Evolutionary conservation across 495 filamentous ascomycete genomes (phyloP).

Genomic region (Trichoderma asperelloides): DNA sequence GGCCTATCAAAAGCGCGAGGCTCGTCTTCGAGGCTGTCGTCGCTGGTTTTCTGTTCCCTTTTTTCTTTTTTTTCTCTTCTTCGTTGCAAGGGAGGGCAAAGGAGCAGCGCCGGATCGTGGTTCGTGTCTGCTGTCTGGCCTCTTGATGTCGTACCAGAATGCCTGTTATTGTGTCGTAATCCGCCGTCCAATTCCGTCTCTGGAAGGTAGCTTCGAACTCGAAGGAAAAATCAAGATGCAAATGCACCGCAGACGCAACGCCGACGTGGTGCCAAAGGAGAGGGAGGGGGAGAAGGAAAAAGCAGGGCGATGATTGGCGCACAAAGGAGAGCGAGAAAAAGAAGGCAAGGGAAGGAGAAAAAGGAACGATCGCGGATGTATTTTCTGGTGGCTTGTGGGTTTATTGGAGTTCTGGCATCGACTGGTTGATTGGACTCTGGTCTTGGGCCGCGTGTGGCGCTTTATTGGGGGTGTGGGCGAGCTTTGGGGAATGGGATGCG

Average conservation of each 20-base stretch:
- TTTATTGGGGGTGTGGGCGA: neutral
- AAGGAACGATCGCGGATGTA: constrained; percentile 9
- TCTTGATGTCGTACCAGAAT: neutral
- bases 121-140: neutral
- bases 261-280: neutral
- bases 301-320: constrained; percentile 16
- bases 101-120: neutral
- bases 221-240: constrained; percentile 10
- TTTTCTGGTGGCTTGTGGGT: constrained; percentile 6
- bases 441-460: neutral
- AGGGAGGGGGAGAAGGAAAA: constrained; percentile 11
- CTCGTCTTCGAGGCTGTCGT: constrained; percentile 3
- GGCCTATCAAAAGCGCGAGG: neutral
- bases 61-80: neutral
- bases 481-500: neutral
- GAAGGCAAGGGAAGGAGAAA: constrained; percentile 13
- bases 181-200: constrained; percentile 1
- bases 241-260: constrained; percentile 1
- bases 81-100: neutral
- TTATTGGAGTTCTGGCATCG: neutral
- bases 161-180: neutral
- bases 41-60: neutral
- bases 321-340: constrained; percentile 13
- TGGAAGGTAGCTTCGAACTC: constrained; percentile 9
- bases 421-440: neutral